Evolutionary conservation across 1,284 basidiomycete species (phyloP), one percentile per base, ranked within the genome.

Genomic region (Takashimella tepidaria): DNA sequence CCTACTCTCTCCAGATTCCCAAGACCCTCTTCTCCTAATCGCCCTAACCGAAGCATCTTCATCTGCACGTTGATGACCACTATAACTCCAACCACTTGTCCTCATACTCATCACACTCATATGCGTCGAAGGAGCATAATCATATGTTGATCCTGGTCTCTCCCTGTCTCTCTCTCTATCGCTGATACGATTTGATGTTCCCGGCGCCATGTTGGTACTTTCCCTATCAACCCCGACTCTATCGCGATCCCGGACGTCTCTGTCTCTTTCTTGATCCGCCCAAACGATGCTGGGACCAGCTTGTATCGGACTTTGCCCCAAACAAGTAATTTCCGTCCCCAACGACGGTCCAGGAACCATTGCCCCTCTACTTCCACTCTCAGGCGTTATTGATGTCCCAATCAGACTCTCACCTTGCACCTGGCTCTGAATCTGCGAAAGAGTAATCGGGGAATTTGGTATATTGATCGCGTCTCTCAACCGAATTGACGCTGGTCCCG

Each of bases 1-100:
- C 11, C 69, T 58, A 24, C 61, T 67, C 54, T 74, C 72, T 24
- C 68, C 66, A 47, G 67, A 69, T 55, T 68, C 67, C 61, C 67
- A 67, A 42, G 57, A 60, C 5, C 66, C 66, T 21, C 62, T 47
- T 40, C 67, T 56, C 22, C 67, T 54, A 31, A 69, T 41, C 0
- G 66, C 67, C n/a, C 64, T 57, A 47, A 64, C 62, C 13, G 46
- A 50, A 22, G 61, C 59, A 44, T 61, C 59, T 27, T 60, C 57
- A 41, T 64, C 63, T 22, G 52, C 52, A 19, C 56, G 53, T 12
- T 47, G 55, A 24, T 56, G 51, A n/a, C 8, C 26, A n/a, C 43
- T 48, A 3, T 44, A 22, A 37, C 31, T 37, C 31, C 31, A 37
- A 8, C 31, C 31, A 19, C 27, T 13, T 16, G 53, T 53, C 6